phyloP scores from a whole-genome alignment of 768 basidiomycete species.

The Suillus occidentalis region DNA sequence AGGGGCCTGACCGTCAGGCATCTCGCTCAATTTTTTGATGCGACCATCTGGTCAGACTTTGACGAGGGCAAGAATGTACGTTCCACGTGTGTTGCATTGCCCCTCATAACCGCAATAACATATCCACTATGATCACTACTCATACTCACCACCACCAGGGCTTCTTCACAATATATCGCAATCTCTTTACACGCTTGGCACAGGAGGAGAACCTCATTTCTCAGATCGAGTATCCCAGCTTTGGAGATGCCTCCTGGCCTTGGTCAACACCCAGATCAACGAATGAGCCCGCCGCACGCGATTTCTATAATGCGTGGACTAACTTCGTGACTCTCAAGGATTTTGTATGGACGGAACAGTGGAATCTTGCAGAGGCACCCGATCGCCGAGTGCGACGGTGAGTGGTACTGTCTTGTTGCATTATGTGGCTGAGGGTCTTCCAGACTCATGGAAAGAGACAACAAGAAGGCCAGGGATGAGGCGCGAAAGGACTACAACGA shows the following conservation, averaged over 20 bases:
- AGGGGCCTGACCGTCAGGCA: conserved; percentile 82
- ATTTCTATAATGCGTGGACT: conserved; percentile 85
- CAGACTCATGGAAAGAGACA: conserved; percentile 94
- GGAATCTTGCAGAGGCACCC: conserved; percentile 81
- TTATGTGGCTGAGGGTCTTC: background rate
- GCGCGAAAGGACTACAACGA: conserved; percentile 92
- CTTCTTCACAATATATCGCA: conserved; percentile 87
- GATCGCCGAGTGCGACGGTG: conserved; percentile 83
- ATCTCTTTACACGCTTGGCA: conserved; percentile 79
- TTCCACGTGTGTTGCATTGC: conserved; percentile 7
- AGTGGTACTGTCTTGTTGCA: conserved; percentile 11
- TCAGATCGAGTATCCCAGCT: conserved; percentile 67
- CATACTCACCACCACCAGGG: conserved; percentile 47
- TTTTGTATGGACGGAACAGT: conserved; percentile 85
- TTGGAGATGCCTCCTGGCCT: conserved; percentile 76
- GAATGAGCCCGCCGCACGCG: conserved; percentile 51
- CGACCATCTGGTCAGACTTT: conserved; percentile 62
- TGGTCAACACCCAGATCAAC: conserved; percentile 57
- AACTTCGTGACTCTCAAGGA: conserved; percentile 87
- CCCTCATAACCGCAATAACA: conserved; percentile 6
- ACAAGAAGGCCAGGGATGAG: conserved; percentile 88
- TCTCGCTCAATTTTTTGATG: conserved; percentile 81
- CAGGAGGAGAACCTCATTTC: conserved; percentile 65
- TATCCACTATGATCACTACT: background rate
- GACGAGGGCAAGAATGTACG: conserved; percentile 63